phyloP scores from a whole-genome alignment of 805 yeast species.

The Brettanomyces sp. region DNA sequence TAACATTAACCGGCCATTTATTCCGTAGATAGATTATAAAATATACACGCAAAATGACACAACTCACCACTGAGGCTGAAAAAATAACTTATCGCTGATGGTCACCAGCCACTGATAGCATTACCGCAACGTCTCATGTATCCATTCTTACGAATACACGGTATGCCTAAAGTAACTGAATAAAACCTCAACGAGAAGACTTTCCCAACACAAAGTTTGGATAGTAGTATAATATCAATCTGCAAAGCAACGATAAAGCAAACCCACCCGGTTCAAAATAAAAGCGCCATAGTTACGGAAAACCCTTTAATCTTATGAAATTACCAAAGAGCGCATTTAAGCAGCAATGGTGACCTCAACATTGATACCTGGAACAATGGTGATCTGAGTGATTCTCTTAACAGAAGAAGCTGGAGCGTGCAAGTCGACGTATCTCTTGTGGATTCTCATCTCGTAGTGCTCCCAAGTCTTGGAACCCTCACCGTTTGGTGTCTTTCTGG shows the following conservation, averaged over 20 bases:
- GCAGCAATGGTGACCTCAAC: constrained; percentile 89
- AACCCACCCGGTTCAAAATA: neutral
- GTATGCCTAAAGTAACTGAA: constrained; percentile 54
- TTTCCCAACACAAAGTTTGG: neutral
- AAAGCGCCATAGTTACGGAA: neutral
- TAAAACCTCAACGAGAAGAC: constrained; percentile 7
- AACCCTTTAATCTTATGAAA: too few relatives aligned
- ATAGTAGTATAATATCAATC: neutral
- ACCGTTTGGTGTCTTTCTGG: constrained; percentile 99
- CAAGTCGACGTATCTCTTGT: constrained; percentile 98
- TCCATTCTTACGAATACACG: constrained; percentile 32
- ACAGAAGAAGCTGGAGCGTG: constrained; percentile 92
- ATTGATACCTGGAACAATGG: constrained; percentile 99
- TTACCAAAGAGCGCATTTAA: constrained; percentile 28
- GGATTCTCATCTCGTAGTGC: constrained; percentile 98
- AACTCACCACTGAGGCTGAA: too few relatives aligned
- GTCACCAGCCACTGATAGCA: constrained; percentile 46
- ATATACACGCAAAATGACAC: too few relatives aligned
- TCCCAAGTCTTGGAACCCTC: constrained; percentile 99
- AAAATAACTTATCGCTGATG: neutral
- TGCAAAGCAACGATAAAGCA: neutral
- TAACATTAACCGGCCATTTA: too few relatives aligned
- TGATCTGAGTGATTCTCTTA: constrained; percentile 94
- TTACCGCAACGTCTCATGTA: constrained; percentile 47
- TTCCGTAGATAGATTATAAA: too few relatives aligned